Conservation (phyloP, 1,139 yeast genomes). For the Suhomyces maxii region DNA sequence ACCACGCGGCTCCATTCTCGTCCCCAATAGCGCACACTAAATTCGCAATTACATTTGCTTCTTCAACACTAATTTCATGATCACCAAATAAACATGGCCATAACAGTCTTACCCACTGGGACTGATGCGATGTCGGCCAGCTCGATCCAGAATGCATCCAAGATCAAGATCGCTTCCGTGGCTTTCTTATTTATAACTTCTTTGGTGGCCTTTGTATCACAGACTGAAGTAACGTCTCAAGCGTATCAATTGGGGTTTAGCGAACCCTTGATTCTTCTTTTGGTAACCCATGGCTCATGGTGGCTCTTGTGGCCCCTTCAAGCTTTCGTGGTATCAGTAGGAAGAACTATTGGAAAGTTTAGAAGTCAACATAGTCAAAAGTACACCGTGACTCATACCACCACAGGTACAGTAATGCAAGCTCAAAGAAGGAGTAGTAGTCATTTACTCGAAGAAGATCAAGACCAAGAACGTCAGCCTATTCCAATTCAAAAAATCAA, state of each 20-base stretch:
- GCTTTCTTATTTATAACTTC: constrained; percentile 59
- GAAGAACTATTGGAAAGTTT: constrained; percentile 39
- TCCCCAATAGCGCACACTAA: background rate
- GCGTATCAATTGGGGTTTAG: constrained; percentile 59
- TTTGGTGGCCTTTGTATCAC: constrained; percentile 65
- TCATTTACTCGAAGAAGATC: constrained; percentile 30
- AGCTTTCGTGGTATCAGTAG: constrained; percentile 47
- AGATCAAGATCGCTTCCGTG: constrained; percentile 51
- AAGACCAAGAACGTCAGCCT: constrained; percentile 8
- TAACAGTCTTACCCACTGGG: constrained; percentile 14
- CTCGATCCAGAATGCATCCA: constrained; percentile 17
- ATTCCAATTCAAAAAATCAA: constrained; percentile 19
- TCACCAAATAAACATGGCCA: constrained; percentile 8
- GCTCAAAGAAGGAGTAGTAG: constrained; percentile 32
- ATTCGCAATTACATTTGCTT: background rate
- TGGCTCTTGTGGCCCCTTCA: constrained; percentile 73
- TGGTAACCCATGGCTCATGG: constrained; percentile 82
- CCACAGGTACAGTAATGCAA: constrained; percentile 16
- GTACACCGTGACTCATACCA: constrained; percentile 9
- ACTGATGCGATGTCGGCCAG: constrained; percentile 12
- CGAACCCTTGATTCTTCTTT: constrained; percentile 69
- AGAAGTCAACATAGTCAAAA: constrained; percentile 10
- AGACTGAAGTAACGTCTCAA: constrained; percentile 79
- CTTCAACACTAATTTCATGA: background rate
- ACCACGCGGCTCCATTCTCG: no score